Percentiles rank a stretch among this genome's conserved stretches.
These are phyloP conservation scores for Nicotiana attenuata DNA, from an alignment of 257 asterid species.

Conservation along the genomic window DNA sequence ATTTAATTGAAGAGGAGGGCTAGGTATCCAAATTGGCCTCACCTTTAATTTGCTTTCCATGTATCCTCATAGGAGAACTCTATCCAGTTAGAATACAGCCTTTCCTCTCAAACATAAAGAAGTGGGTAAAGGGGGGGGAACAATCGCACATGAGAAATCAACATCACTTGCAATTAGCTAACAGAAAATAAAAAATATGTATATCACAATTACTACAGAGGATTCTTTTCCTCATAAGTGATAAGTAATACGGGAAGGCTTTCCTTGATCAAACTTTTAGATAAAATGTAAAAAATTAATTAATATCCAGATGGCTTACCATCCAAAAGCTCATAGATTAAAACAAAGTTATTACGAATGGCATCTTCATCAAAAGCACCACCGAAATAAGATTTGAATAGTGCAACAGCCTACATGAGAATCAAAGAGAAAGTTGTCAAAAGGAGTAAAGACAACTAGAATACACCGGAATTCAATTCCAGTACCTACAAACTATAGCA, in stretches of 20 bases:
- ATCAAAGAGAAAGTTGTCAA: slow-evolving; percentile 8
- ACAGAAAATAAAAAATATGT: not conserved
- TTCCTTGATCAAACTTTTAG: not conserved
- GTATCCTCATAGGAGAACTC: not conserved
- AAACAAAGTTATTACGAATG: slow-evolving; percentile 91
- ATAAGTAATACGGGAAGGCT: not conserved
- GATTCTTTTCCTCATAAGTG: not conserved
- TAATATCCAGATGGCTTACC: slow-evolving; percentile 44
- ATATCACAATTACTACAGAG: not conserved
- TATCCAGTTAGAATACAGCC: not conserved
- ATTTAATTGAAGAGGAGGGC: not conserved
- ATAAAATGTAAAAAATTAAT: not conserved
- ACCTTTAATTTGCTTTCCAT: not conserved
- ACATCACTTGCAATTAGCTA: not conserved
- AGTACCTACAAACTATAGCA: not conserved
- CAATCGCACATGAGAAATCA: not conserved
- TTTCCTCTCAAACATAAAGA: not conserved
- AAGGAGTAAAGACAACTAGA: not conserved
- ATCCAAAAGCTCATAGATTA: slow-evolving; percentile 91
- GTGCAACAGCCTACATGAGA: slow-evolving; percentile 78
- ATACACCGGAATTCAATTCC: not conserved
- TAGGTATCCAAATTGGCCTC: not conserved
- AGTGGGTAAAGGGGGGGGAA: not conserved
- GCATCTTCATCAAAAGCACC: slow-evolving; percentile 99
- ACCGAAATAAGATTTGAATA: slow-evolving; percentile 94